Percentiles rank a stretch among this genome's conserved stretches.
phyloP scores from a whole-genome alignment of 164 flowering plant genomes.

The Amborella trichopoda region DNA sequence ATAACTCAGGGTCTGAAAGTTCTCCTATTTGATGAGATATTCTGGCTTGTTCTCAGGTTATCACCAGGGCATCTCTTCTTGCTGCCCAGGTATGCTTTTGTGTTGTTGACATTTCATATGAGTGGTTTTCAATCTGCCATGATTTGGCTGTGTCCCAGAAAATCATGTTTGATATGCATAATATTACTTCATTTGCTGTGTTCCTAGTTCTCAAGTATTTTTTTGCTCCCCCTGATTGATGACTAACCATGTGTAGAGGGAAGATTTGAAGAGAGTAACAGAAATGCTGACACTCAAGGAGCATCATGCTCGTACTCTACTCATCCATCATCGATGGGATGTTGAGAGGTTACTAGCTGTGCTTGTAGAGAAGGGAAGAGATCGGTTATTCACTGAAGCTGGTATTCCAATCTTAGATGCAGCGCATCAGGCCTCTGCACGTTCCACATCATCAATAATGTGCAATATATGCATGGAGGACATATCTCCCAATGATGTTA shows the following conservation, averaged over 20 bases:
- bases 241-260: slow-evolving; percentile 32
- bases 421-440: slow-evolving; percentile 6
- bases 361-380: slow-evolving; percentile 59
- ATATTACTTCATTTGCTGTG: too few species aligned
- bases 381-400: slow-evolving; percentile 39
- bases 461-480: slow-evolving; percentile 67
- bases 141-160: too few species aligned
- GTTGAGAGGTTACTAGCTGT: slow-evolving; percentile 47
- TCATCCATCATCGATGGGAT: slow-evolving; percentile 77
- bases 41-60: slow-evolving; percentile 37
- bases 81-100: slow-evolving; percentile 68
- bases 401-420: slow-evolving; percentile 40
- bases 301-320: slow-evolving; percentile 77
- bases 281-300: slow-evolving; percentile 54
- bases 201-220: too few species aligned
- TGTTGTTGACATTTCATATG: too few species aligned
- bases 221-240: too few species aligned
- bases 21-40: not conserved
- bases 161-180: too few species aligned
- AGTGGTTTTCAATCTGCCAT: too few species aligned
- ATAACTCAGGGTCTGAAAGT: too few species aligned
- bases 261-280: slow-evolving; percentile 59
- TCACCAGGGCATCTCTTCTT: slow-evolving; percentile 57
- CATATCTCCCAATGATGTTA: slow-evolving; percentile 23
- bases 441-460: slow-evolving; percentile 12